These are phyloP conservation scores for Asterella californica DNA, from an alignment of 225 moss, liverwort and hornwort species.

Conservation along the genomic window DNA sequence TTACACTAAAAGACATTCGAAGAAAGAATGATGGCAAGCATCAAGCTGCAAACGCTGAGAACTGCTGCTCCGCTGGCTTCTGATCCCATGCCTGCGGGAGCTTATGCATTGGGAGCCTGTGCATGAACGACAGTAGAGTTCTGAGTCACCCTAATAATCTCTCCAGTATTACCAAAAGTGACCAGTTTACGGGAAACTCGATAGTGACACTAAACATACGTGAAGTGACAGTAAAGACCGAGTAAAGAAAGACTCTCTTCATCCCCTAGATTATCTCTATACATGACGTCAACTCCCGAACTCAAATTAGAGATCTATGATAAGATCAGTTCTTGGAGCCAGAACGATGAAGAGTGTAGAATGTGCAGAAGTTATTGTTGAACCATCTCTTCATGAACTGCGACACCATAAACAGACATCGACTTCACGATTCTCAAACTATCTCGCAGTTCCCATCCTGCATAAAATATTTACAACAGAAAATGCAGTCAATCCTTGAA, in stretches of 20 bases:
- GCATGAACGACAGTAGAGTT: background rate
- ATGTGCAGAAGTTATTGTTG: no score
- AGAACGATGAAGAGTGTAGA: no score
- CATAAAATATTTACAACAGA: background rate
- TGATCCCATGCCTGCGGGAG: background rate
- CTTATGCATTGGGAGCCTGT: background rate
- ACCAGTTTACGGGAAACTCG: conserved; percentile 14
- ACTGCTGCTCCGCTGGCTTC: background rate
- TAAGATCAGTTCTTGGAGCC: no score
- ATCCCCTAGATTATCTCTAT: no score
- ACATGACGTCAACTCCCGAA: no score
- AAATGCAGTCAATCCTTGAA: background rate
- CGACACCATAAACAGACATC: background rate
- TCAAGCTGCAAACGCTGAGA: background rate
- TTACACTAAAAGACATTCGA: no score
- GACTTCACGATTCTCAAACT: background rate
- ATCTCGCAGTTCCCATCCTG: background rate
- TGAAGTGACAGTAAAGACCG: no score
- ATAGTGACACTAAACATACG: no score
- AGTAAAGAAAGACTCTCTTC: no score
- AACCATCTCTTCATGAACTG: background rate
- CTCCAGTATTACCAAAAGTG: conserved; percentile 31
- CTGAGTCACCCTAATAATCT: conserved; percentile 29
- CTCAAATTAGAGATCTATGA: no score
- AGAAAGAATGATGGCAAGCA: background rate